Evolutionary conservation across 2,329 filamentous ascomycete genomes (phyloP).

Genomic region (Apiospora phragmitis): DNA sequence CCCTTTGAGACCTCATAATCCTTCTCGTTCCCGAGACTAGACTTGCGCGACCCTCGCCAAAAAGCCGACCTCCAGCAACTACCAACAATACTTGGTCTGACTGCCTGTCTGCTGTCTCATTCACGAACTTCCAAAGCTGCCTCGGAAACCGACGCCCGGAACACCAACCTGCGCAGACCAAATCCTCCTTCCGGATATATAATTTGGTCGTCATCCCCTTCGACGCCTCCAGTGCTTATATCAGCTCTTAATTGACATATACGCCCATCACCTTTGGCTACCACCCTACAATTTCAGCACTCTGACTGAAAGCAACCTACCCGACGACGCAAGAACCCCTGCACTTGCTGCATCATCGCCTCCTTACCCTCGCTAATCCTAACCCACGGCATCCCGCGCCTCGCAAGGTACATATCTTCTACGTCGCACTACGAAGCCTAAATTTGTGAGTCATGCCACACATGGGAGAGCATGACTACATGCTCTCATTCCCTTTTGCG

Average conservation of each 20-base stretch:
- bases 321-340: constrained; percentile 27
- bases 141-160: constrained; percentile 4
- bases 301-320: constrained; percentile 23
- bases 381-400: constrained; percentile 17
- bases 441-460: constrained; percentile 35
- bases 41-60: constrained; percentile 16
- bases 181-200: constrained; percentile 25
- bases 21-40: constrained; percentile 10
- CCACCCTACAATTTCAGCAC: constrained; percentile 15
- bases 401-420: constrained; percentile 18
- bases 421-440: constrained; percentile 29
- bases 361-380: constrained; percentile 29
- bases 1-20: constrained; percentile 15
- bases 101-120: constrained; percentile 16
- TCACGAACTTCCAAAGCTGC: constrained; percentile 10
- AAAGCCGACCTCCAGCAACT: constrained; percentile 7
- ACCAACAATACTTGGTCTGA: constrained; percentile 11
- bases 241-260: constrained; percentile 33
- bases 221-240: constrained; percentile 33
- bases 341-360: constrained; percentile 28
- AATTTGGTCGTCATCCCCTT: constrained; percentile 29
- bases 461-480: constrained; percentile 17
- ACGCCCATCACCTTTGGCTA: constrained; percentile 17
- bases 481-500: constrained; percentile 5
- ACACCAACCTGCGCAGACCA: background rate